phyloP scores from a whole-genome alignment of 768 basidiomycete genomes.

The Hygrocybe punicea region DNA sequence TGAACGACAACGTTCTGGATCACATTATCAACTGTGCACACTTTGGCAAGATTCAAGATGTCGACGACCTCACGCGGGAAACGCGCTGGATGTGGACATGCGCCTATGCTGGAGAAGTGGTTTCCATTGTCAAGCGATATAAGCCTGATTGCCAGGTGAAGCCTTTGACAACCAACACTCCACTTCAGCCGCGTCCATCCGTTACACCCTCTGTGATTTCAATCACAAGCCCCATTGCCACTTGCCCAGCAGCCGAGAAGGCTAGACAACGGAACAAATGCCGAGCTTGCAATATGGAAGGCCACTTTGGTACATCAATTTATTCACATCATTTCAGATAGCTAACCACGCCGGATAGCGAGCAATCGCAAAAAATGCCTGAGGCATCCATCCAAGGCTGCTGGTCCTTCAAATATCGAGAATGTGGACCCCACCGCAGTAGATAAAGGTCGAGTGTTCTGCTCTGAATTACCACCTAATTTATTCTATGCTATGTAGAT shows the following conservation, averaged over 20 bases:
- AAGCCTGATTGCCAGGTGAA: background rate
- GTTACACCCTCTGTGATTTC: background rate
- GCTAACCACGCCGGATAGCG: background rate
- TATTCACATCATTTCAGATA: background rate
- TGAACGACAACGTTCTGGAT: constrained; percentile 18
- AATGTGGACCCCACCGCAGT: no score
- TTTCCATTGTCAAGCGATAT: background rate
- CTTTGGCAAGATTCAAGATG: constrained; percentile 14
- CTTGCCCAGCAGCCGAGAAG: background rate
- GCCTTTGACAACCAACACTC: background rate
- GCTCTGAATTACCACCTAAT: no score
- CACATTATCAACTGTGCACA: constrained; percentile 28
- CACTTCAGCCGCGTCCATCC: background rate
- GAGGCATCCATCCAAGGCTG: background rate
- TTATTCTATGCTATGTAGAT: no score
- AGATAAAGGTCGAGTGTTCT: no score
- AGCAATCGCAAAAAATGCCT: background rate
- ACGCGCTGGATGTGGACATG: constrained; percentile 18
- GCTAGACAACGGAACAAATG: background rate
- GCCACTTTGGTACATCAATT: background rate
- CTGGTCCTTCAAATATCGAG: no score
- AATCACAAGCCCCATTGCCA: background rate
- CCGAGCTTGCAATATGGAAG: background rate
- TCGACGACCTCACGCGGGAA: constrained; percentile 16
- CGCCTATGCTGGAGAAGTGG: constrained; percentile 7